Evolutionary conservation across 2,329 filamentous ascomycete genomes (phyloP).

Genomic region (Monosporascus cannonballus): DNA sequence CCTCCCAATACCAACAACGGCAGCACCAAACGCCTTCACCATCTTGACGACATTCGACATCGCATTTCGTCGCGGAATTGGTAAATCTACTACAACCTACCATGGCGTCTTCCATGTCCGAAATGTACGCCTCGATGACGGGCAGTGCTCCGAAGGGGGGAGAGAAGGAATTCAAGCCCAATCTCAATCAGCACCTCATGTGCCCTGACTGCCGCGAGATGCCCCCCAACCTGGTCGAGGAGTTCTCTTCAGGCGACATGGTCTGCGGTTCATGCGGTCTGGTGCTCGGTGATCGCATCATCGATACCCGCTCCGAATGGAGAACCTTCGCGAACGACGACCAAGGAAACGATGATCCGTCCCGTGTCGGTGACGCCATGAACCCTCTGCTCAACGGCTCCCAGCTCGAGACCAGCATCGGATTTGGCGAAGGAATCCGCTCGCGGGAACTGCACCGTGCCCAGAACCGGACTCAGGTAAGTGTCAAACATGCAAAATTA

Average conservation of each 20-base stretch:
- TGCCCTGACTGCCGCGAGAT: slow-evolving; percentile 88
- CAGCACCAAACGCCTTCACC: background rate
- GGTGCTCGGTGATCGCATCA: slow-evolving; percentile 83
- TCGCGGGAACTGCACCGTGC: slow-evolving; percentile 64
- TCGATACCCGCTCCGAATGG: slow-evolving; percentile 97
- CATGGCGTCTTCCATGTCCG: slow-evolving; percentile 3
- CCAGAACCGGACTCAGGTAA: slow-evolving; percentile 57
- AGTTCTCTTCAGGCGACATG: slow-evolving; percentile 86
- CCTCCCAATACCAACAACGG: background rate
- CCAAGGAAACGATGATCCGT: slow-evolving; percentile 91
- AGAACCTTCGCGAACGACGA: slow-evolving; percentile 98
- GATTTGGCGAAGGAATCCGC: slow-evolving; percentile 68
- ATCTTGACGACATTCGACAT: background rate
- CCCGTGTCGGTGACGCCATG: slow-evolving; percentile 90
- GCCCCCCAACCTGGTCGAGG: slow-evolving; percentile 89
- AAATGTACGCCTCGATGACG: slow-evolving; percentile 35
- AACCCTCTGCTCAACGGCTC: slow-evolving; percentile 87
- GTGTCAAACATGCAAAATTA: background rate
- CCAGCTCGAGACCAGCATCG: slow-evolving; percentile 83
- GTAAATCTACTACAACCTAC: background rate
- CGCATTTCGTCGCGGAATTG: background rate
- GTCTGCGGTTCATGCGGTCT: slow-evolving; percentile 89
- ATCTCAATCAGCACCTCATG: slow-evolving; percentile 77
- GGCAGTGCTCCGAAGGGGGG: slow-evolving; percentile 11
- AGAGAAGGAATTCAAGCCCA: slow-evolving; percentile 60